These are phyloP conservation scores for Mycena epipterygia DNA, from an alignment of 768 basidiomycete species.

Conservation along the genomic window DNA sequence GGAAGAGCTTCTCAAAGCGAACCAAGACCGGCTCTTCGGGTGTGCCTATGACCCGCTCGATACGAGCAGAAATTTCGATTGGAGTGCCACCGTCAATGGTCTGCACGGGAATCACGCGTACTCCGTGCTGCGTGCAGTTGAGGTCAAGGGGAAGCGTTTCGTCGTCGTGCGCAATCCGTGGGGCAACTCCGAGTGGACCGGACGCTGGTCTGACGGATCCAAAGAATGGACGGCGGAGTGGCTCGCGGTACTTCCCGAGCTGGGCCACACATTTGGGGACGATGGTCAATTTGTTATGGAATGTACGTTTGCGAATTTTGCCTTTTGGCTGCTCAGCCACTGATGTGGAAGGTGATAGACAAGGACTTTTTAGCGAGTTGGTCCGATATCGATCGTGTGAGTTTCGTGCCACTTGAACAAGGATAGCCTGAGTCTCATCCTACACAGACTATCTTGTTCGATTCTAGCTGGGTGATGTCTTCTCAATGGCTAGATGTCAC, in stretches of 20 bases:
- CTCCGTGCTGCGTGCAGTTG: conserved; percentile 63
- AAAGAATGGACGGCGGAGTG: conserved; percentile 71
- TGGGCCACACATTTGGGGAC: conserved; percentile 63
- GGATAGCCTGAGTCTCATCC: background rate
- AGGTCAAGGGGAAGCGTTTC: conserved; percentile 63
- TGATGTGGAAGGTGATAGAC: conserved; percentile 47
- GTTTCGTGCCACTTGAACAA: background rate
- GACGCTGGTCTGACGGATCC: conserved; percentile 68
- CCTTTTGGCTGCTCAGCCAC: background rate
- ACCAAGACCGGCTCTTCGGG: conserved; percentile 63
- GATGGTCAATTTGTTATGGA: conserved; percentile 73
- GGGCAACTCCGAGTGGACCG: conserved; percentile 65
- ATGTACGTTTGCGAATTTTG: conserved; percentile 44
- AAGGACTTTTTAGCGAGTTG: conserved; percentile 62
- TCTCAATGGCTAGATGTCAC: conserved; percentile 65
- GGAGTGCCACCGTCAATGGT: conserved; percentile 49
- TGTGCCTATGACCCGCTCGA: conserved; percentile 57
- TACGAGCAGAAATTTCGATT: conserved; percentile 43
- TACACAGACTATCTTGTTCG: conserved; percentile 59
- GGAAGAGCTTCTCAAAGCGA: conserved; percentile 60
- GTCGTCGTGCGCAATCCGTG: conserved; percentile 68
- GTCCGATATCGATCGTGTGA: conserved; percentile 58
- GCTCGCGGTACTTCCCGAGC: conserved; percentile 55
- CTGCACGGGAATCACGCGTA: conserved; percentile 61
- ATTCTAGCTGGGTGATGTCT: conserved; percentile 63